phyloP scores from a whole-genome alignment of 345 rosid genomes.

The Gynandropsis gynandra region DNA sequence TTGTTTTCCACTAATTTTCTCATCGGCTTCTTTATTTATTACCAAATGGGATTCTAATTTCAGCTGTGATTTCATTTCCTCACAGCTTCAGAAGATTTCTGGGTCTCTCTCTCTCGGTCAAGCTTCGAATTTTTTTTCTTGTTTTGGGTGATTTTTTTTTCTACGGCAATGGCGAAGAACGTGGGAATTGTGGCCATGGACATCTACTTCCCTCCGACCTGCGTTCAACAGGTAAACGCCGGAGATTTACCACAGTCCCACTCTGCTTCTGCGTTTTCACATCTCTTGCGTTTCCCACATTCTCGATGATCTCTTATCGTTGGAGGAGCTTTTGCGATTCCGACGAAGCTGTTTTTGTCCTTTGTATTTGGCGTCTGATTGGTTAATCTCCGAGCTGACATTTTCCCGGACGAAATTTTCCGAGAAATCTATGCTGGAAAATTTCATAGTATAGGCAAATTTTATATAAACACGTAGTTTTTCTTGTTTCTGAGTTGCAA shows the following conservation, averaged over 20 bases:
- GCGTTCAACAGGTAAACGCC: conserved; percentile 72
- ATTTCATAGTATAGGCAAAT: neutral
- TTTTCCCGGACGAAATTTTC: no score
- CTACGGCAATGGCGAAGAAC: conserved; percentile 69
- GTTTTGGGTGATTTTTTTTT: neutral
- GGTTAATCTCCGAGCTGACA: no score
- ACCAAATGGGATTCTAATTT: conserved; percentile 22
- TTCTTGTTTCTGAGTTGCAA: no score
- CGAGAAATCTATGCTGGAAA: no score
- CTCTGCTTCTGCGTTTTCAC: neutral
- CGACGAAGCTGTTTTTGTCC: neutral
- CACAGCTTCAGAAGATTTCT: conserved; percentile 13
- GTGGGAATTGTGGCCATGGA: conserved; percentile 95
- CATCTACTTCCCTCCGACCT: conserved; percentile 95
- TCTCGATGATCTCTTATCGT: conserved; percentile 8
- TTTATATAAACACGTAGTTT: no score
- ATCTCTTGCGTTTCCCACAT: conserved; percentile 6
- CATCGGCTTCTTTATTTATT: conserved; percentile 18
- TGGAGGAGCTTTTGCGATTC: neutral
- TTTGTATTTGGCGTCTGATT: neutral
- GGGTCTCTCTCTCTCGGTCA: conserved; percentile 18
- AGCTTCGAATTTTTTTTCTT: conserved; percentile 9
- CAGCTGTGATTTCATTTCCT: conserved; percentile 17
- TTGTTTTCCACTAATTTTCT: conserved; percentile 6
- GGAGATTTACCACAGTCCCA: neutral